Conservation (phyloP, 441 rosid species). For the Theobroma grandiflorum region DNA sequence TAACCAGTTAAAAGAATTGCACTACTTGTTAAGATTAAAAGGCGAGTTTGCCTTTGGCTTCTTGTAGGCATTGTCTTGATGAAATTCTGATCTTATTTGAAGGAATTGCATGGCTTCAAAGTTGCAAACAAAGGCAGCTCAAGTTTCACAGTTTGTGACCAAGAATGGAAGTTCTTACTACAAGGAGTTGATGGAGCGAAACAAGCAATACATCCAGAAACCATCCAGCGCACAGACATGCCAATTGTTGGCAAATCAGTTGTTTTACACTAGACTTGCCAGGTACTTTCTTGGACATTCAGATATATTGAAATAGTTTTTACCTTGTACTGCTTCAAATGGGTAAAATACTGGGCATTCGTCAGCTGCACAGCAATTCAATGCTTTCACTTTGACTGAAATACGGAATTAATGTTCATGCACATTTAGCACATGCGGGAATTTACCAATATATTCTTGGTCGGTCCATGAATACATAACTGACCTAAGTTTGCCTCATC, state of each 20-base stretch:
- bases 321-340: not conserved
- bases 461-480: too few relatives aligned
- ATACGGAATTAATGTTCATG: too few relatives aligned
- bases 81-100: not conserved
- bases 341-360: not conserved
- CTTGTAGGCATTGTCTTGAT: not conserved
- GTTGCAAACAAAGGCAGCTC: conserved; percentile 36
- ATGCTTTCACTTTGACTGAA: not conserved
- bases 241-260: conserved; percentile 43
- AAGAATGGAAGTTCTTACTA: conserved; percentile 45
- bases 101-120: conserved; percentile 38
- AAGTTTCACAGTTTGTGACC: conserved; percentile 29
- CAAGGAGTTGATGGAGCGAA: conserved; percentile 44
- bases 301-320: not conserved
- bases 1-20: too few relatives aligned
- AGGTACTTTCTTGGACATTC: conserved; percentile 24
- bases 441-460: not conserved
- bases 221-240: conserved; percentile 39
- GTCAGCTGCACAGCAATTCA: too few relatives aligned
- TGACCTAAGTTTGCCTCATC: too few relatives aligned
- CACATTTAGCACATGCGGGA: not conserved
- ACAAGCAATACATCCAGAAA: conserved; percentile 38
- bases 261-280: conserved; percentile 51
- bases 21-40: too few relatives aligned
- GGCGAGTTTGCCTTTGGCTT: not conserved